Evolutionary conservation across 768 basidiomycete genomes (phyloP).

Genomic region (Russula compacta): DNA sequence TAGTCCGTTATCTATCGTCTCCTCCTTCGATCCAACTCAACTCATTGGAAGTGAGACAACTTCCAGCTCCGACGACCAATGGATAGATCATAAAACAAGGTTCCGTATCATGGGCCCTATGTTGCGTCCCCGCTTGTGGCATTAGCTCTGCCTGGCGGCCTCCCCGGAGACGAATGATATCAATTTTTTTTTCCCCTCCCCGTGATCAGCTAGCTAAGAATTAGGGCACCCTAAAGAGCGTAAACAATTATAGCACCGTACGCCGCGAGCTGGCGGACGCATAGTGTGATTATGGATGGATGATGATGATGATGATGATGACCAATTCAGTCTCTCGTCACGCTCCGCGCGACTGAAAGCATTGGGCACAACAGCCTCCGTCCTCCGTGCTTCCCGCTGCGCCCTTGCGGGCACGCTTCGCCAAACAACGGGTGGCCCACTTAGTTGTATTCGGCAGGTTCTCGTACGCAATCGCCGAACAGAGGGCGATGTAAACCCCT

Average conservation of each 20-base stretch:
- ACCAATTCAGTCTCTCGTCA: conserved; percentile 1
- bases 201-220: conserved; percentile 8
- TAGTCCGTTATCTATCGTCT: conserved; percentile 8
- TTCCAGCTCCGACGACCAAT: conserved; percentile 12
- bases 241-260: not conserved
- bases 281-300: not conserved
- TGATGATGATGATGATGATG: not conserved
- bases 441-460: conserved; percentile 1
- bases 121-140: not conserved
- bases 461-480: not conserved
- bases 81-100: conserved; percentile 1
- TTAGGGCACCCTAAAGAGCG: not conserved
- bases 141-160: not conserved
- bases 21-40: conserved; percentile 14
- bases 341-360: conserved; percentile 7
- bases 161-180: not conserved
- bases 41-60: conserved; percentile 13
- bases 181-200: not conserved
- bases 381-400: conserved; percentile 15
- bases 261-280: not conserved
- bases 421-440: not conserved
- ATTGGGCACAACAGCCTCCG: conserved; percentile 13
- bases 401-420: not conserved
- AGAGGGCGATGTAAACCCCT: not conserved
- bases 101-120: not conserved